Evolutionary conservation across 2,329 filamentous ascomycete genomes (phyloP), one percentile per base, ranked within the genome.

Genomic region (Apiospora rasikravindrae): DNA sequence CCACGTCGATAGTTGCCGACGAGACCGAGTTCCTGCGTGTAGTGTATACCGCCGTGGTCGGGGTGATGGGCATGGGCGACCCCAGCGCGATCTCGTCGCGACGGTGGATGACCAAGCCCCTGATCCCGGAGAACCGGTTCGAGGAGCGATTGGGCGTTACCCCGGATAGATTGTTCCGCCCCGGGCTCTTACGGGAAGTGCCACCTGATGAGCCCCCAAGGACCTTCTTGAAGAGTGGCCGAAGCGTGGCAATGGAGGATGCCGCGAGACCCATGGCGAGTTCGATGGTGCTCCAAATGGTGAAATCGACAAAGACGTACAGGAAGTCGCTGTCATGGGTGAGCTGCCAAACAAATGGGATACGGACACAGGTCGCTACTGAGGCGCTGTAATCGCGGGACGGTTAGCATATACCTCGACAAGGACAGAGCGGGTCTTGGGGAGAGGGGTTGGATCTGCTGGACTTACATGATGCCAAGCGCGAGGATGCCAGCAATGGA

Each of bases 251-350:
- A 33, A 82, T 75, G 6, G 80, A 82, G 7, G 81, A 82, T 8
- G 83, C 83, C 6, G 80, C 78, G 1, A 85, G 81, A 7, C 82
- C 83, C 22, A 85, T 80, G 4, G 81, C 82, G 44, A 81, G 82
- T 73, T 85, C 83, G n/a, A 83, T 79, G 67, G 84, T 83, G 4
- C 82, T 84, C 84, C 84, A 86, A 71, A 85, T 84, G 6, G 82
- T 80, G 8, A 85, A 76, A 74, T 83, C 83, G 22, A 83, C 82
- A 71, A 83, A 83, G 71, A 81, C 80, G 78, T 82, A 84, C 1
- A 83, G 77, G 68, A 81, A 81, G 71, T 86, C 83, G 13, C 73
- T 72, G 40, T 80, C 80, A n/a, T 78, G 74, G 2, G 77, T 77
- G 6, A 85, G 78, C 45, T 79, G 73, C 71, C 78, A 78, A n/a